phyloP scores from a whole-genome alignment of 345 rosid species.

The Turnera subulata region DNA sequence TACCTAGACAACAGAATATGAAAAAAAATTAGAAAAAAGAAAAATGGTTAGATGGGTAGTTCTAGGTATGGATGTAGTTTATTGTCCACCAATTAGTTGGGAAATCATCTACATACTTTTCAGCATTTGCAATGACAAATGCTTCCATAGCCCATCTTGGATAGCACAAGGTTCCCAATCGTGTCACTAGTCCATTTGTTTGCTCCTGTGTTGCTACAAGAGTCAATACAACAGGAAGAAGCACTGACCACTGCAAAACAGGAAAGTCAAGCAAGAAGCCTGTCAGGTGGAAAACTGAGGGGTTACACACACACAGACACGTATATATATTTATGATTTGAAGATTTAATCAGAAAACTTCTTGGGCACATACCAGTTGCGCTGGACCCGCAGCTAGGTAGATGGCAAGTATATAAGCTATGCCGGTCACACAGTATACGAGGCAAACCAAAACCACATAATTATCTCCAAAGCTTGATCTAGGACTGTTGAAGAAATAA shows the following conservation, averaged over 20 bases:
- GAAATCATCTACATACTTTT: conserved; percentile 34
- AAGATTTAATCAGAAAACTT: not conserved
- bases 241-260: conserved; percentile 65
- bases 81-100: not conserved
- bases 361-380: conserved; percentile 53
- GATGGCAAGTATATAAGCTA: conserved; percentile 79
- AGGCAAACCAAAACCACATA: conserved; percentile 62
- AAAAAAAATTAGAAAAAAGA: not conserved
- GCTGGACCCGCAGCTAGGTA: conserved; percentile 63
- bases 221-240: conserved; percentile 76
- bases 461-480: conserved; percentile 72
- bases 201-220: conserved; percentile 66
- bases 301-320: no score
- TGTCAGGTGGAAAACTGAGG: not conserved
- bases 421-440: conserved; percentile 83
- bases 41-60: not conserved
- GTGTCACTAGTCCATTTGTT: conserved; percentile 36
- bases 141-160: conserved; percentile 87
- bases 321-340: not conserved
- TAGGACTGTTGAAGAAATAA: conserved; percentile 89
- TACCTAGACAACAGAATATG: no score
- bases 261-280: conserved; percentile 2
- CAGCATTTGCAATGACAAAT: conserved; percentile 69
- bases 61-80: not conserved
- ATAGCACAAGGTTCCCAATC: conserved; percentile 55